Evolutionary conservation across 1,284 basidiomycete species (phyloP).

Genomic region (Trichosporon asahii): DNA sequence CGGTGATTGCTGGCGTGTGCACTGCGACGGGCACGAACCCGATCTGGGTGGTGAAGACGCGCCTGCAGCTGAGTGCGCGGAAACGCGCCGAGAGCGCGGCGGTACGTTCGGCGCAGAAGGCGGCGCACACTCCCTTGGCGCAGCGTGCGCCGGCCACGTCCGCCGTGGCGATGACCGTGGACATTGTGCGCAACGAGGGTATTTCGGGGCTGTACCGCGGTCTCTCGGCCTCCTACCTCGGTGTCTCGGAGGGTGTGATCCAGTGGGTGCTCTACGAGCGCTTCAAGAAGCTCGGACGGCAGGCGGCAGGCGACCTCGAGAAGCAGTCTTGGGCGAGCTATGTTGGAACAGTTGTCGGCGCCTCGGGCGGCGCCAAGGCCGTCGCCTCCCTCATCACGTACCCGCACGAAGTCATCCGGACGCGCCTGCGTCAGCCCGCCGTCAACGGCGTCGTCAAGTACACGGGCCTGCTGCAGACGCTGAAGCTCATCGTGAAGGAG

Average conservation of each 20-base stretch:
- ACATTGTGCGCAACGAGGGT: slow-evolving; percentile 79
- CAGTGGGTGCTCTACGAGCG: slow-evolving; percentile 95
- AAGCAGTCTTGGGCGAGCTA: slow-evolving; percentile 54
- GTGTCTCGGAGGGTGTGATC: slow-evolving; percentile 94
- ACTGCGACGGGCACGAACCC: slow-evolving; percentile 96
- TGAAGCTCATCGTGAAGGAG: slow-evolving; percentile 80
- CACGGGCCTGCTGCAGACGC: slow-evolving; percentile 77
- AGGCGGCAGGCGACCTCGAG: slow-evolving; percentile 21
- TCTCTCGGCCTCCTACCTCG: slow-evolving; percentile 88
- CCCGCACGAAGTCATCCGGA: slow-evolving; percentile 94
- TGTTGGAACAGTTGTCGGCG: slow-evolving; percentile 70
- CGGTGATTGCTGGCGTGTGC: slow-evolving; percentile 72
- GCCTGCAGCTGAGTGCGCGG: slow-evolving; percentile 63
- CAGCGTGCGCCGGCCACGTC: slow-evolving; percentile 16
- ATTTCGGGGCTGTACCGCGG: slow-evolving; percentile 90
- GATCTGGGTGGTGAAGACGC: slow-evolving; percentile 96
- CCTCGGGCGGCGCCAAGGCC: slow-evolving; percentile 90
- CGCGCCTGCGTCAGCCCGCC: slow-evolving; percentile 82
- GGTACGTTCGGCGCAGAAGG: background rate
- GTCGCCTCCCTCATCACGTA: slow-evolving; percentile 92
- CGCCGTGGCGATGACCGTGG: slow-evolving; percentile 58
- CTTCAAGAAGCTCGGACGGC: slow-evolving; percentile 41
- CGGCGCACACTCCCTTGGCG: slow-evolving; percentile 16
- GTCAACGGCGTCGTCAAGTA: slow-evolving; percentile 65
- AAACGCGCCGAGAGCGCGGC: slow-evolving; percentile 26